phyloP scores from a whole-genome alignment of 1,284 basidiomycete genomes.

The Melampsora medusae region DNA sequence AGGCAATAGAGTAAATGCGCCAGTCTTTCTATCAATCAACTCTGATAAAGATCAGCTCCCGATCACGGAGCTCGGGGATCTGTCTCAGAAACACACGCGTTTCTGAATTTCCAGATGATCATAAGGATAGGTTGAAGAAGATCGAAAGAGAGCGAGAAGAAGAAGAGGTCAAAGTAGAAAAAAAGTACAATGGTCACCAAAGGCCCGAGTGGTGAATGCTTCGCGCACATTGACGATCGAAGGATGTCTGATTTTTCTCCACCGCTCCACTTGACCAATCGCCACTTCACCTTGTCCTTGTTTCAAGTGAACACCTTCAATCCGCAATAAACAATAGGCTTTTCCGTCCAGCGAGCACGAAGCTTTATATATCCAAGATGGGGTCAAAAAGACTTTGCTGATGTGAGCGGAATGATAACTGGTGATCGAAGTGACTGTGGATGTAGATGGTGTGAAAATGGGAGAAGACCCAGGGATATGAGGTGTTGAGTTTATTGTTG shows the following conservation, averaged over 20 bases:
- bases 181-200: conserved; percentile 79
- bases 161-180: neutral
- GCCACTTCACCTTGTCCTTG: conserved; percentile 66
- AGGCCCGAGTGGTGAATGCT: conserved; percentile 91
- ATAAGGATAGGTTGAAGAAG: neutral
- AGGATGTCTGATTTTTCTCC: conserved; percentile 83
- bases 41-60: too few species aligned
- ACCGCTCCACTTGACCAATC: conserved; percentile 78
- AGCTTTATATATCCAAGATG: conserved; percentile 25
- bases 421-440: conserved; percentile 73
- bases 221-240: conserved; percentile 80
- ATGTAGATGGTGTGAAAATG: neutral
- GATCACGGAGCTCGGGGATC: too few species aligned
- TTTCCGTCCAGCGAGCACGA: conserved; percentile 51
- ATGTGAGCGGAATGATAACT: conserved; percentile 54
- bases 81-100: neutral
- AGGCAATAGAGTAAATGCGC: too few species aligned
- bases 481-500: conserved; percentile 65
- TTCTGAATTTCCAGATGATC: neutral
- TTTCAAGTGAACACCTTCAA: conserved; percentile 74
- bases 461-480: neutral
- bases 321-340: conserved; percentile 49
- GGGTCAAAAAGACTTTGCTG: conserved; percentile 39
- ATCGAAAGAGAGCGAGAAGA: conserved; percentile 14
- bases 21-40: too few species aligned